Evolutionary conservation across 2,329 filamentous ascomycete species (phyloP).

Genomic region (Microdochium paspali): DNA sequence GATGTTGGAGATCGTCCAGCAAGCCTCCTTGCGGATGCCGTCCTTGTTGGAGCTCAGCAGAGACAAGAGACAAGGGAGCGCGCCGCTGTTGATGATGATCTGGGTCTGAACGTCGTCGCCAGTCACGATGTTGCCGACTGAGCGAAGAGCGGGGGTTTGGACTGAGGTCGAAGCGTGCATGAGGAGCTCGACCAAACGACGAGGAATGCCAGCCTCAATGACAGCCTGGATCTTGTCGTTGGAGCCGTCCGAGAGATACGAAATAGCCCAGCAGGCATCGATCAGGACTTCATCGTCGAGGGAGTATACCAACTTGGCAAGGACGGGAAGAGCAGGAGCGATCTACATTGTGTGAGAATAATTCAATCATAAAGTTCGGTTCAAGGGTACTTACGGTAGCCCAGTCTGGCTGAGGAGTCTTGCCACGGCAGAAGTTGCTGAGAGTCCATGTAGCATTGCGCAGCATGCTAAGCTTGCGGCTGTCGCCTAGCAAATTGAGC

Average conservation of each 20-base stretch:
- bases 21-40: slow-evolving; percentile 97
- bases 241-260: slow-evolving; percentile 92
- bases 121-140: slow-evolving; percentile 97
- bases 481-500: slow-evolving; percentile 83
- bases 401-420: slow-evolving; percentile 98
- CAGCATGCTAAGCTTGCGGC: slow-evolving; percentile 98
- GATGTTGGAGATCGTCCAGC: slow-evolving; percentile 99
- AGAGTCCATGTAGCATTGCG: slow-evolving; percentile 98
- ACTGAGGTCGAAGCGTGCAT: slow-evolving; percentile 98
- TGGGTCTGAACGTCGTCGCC: slow-evolving; percentile 98
- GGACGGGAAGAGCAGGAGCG: slow-evolving; percentile 83
- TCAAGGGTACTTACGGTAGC: slow-evolving; percentile 59
- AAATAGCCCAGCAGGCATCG: slow-evolving; percentile 99
- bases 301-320: slow-evolving; percentile 96
- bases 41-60: slow-evolving; percentile 96
- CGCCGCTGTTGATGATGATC: slow-evolving; percentile 97
- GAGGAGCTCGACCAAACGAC: slow-evolving; percentile 88
- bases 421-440: slow-evolving; percentile 99
- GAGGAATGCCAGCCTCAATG: slow-evolving; percentile 95
- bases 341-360: slow-evolving; percentile 49
- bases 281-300: slow-evolving; percentile 97
- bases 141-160: slow-evolving; percentile 92
- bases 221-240: slow-evolving; percentile 99
- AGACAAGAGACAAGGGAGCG: slow-evolving; percentile 83
- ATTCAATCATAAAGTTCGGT: neutral